Percentiles rank a stretch among this genome's conserved stretches.
Evolutionary conservation across 805 yeast genomes (phyloP).

Genomic region (Barnettozyma wickerhamii): DNA sequence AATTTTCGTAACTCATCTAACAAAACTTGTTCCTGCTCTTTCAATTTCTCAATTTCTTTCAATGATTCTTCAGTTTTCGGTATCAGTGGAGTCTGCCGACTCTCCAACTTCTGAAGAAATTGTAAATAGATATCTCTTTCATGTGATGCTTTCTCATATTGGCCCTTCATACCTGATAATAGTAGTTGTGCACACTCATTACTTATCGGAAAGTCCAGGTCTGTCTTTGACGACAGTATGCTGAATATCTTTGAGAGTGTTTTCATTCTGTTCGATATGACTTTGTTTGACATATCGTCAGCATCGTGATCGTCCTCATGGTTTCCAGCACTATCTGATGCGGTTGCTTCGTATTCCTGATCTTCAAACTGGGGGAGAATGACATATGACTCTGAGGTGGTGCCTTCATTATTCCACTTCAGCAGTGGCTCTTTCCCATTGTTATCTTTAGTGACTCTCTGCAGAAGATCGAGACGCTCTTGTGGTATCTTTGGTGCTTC

Average conservation of each 20-base stretch:
- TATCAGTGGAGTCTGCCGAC: constrained; percentile 42
- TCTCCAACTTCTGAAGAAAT: constrained; percentile 66
- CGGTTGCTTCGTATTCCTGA: neutral
- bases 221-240: constrained; percentile 64
- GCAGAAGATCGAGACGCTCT: constrained; percentile 15
- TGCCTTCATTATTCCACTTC: constrained; percentile 13
- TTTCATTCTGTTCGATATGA: constrained; percentile 45
- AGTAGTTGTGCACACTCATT: constrained; percentile 73
- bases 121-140: constrained; percentile 78
- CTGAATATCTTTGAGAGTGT: constrained; percentile 65
- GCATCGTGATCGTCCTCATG: constrained; percentile 24
- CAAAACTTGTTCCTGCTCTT: constrained; percentile 41
- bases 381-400: constrained; percentile 26
- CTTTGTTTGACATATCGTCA: constrained; percentile 27
- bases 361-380: constrained; percentile 25
- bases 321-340: constrained; percentile 17
- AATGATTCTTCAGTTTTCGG: constrained; percentile 22
- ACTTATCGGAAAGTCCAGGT: constrained; percentile 84
- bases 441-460: constrained; percentile 6
- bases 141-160: constrained; percentile 65
- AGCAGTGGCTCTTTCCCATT: constrained; percentile 5
- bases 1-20: constrained; percentile 42
- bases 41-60: constrained; percentile 19
- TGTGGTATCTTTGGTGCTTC: constrained; percentile 10
- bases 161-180: constrained; percentile 57